Percentiles rank a stretch among this genome's conserved stretches.
Evolutionary conservation across 163 green algal genomes (phyloP).

Genomic region (Scenedesmus sp.): DNA sequence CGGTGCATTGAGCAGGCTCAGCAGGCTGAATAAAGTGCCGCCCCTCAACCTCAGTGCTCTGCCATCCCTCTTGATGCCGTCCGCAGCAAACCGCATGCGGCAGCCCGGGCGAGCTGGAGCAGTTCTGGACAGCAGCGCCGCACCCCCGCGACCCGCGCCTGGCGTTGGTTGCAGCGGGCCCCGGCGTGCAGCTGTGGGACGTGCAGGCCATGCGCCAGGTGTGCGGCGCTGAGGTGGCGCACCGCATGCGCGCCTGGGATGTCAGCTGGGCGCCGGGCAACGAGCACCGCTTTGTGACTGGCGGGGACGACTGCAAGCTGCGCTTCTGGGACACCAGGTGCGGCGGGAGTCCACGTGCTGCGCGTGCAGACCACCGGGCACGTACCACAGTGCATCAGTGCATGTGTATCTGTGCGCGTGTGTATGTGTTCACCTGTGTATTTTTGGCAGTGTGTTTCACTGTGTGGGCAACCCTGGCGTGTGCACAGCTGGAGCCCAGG

Average conservation of each 20-base stretch:
- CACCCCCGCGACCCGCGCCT: slow-evolving; percentile 61
- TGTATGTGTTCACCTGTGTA: too few species aligned
- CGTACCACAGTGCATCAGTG: too few species aligned
- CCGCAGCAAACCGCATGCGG: slow-evolving; percentile 26
- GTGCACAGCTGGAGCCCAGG: too few species aligned
- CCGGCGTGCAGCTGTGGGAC: slow-evolving; percentile 66
- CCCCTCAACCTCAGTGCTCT: neutral
- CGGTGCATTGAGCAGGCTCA: too few species aligned
- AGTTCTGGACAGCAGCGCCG: slow-evolving; percentile 71
- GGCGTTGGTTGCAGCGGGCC: slow-evolving; percentile 63
- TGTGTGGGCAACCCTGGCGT: too few species aligned
- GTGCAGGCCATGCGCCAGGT: slow-evolving; percentile 43
- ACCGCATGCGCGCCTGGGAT: slow-evolving; percentile 80
- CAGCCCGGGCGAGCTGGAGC: slow-evolving; percentile 67
- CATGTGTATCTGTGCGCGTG: too few species aligned
- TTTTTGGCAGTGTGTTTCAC: too few species aligned
- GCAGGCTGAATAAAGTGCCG: too few species aligned
- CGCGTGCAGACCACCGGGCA: too few species aligned
- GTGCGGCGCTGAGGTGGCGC: slow-evolving; percentile 66
- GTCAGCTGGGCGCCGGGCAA: slow-evolving; percentile 78
- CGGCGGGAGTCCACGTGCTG: neutral
- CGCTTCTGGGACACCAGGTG: slow-evolving; percentile 80
- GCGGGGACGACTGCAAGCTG: slow-evolving; percentile 86
- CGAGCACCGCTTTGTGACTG: slow-evolving; percentile 73
- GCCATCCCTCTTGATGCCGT: neutral